A percentile compares a stretch with the other conserved stretches of the same genome.
phyloP scores from a whole-genome alignment of 1,139 yeast genomes.

The Taiozyma sp. region DNA sequence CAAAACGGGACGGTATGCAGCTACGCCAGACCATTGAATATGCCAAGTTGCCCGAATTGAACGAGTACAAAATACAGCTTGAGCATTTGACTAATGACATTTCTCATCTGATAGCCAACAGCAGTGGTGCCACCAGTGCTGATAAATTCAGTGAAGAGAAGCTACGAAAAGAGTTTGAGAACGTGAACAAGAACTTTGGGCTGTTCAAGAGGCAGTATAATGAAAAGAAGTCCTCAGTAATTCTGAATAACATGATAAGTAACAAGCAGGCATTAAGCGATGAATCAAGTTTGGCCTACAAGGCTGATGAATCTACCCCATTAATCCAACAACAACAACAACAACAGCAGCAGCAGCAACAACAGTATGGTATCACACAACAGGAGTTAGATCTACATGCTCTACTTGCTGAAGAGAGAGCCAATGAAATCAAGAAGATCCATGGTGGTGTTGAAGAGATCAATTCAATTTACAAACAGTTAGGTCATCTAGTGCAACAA shows the following conservation, averaged over 20 bases:
- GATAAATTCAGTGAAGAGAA: conserved; percentile 34
- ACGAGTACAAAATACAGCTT: conserved; percentile 23
- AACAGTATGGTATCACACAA: conserved; percentile 39
- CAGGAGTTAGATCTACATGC: conserved; percentile 74
- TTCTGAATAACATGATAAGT: conserved; percentile 27
- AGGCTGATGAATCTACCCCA: conserved; percentile 23
- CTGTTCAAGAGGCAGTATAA: conserved; percentile 33
- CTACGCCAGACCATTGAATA: conserved; percentile 38
- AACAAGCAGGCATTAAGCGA: conserved; percentile 15
- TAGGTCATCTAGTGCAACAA: conserved; percentile 70
- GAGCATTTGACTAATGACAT: conserved; percentile 33
- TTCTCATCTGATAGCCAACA: conserved; percentile 20
- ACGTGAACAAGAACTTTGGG: conserved; percentile 34
- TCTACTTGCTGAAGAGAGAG: conserved; percentile 64
- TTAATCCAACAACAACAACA: conserved; percentile 26
- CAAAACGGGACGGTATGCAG: conserved; percentile 43
- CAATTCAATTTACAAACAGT: conserved; percentile 75
- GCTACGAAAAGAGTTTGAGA: conserved; percentile 37
- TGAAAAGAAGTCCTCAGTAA: conserved; percentile 30
- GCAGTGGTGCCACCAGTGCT: conserved; percentile 10
- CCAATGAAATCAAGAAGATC: conserved; percentile 64
- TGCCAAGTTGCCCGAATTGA: conserved; percentile 21
- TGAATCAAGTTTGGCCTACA: conserved; percentile 4
- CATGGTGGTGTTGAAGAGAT: conserved; percentile 78
- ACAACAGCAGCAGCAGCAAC: conserved; percentile 25